Percentiles rank a stretch among this genome's conserved stretches.
These are phyloP conservation scores for Yamagishiella unicocca DNA, from an alignment of 139 green algal species.

Conservation along the genomic window DNA sequence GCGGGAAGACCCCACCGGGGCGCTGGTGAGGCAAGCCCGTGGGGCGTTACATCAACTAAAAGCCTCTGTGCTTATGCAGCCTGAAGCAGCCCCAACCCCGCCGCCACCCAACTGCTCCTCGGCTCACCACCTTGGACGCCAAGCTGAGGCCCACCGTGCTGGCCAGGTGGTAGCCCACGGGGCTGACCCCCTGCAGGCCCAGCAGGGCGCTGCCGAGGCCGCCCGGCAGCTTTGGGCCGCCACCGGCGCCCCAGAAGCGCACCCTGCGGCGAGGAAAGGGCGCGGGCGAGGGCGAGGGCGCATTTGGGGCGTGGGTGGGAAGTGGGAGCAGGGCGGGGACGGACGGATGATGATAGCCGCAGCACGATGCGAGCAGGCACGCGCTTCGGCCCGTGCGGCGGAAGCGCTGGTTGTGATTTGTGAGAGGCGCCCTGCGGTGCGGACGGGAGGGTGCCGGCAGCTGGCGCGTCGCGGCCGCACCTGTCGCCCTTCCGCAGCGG, in stretches of 20 bases:
- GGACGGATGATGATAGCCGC: not conserved
- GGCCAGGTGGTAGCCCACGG: not conserved
- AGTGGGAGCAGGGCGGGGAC: not conserved
- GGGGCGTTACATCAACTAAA: no score
- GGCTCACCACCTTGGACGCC: not conserved
- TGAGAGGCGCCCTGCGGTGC: no score
- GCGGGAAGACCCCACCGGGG: no score
- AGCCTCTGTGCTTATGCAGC: no score
- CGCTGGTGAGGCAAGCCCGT: no score
- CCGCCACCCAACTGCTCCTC: no score
- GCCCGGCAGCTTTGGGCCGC: not conserved
- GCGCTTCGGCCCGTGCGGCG: no score
- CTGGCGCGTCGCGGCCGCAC: not conserved
- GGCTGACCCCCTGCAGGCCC: not conserved
- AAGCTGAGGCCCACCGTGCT: not conserved
- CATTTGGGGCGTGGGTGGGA: not conserved
- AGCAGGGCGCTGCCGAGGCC: not conserved
- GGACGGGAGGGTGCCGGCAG: no score
- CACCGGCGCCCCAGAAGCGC: not conserved
- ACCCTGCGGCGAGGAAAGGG: not conserved
- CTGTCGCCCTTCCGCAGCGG: conserved; percentile 15
- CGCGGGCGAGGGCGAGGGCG: not conserved
- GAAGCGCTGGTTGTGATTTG: no score
- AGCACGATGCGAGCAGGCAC: not conserved
- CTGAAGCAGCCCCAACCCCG: no score